A percentile compares a stretch with the other conserved stretches of the same genome.
These are phyloP conservation scores for Ustilago vetiveriae DNA, from an alignment of 1,284 basidiomycete genomes.

Conservation along the genomic window DNA sequence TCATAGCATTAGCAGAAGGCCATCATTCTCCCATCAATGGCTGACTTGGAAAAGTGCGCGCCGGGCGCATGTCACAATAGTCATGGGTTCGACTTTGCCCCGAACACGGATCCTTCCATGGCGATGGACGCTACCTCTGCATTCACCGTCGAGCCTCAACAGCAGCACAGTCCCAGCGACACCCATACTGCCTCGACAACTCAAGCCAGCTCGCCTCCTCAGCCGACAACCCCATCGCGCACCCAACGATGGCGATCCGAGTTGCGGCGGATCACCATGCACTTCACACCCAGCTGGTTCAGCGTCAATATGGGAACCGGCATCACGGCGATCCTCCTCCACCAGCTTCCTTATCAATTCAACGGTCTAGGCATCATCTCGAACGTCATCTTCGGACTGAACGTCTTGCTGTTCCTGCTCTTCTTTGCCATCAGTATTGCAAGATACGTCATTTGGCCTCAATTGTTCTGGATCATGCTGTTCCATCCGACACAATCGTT, in stretches of 20 bases:
- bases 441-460: constrained; percentile 73
- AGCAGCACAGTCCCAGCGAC: constrained; percentile 6
- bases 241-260: constrained; percentile 20
- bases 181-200: constrained; percentile 3
- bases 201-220: background rate
- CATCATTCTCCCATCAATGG: too few relatives aligned
- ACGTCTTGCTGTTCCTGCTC: constrained; percentile 74
- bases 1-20: too few relatives aligned
- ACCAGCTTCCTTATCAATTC: constrained; percentile 69
- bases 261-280: constrained; percentile 33
- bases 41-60: constrained; percentile 1
- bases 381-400: constrained; percentile 74
- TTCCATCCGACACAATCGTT: constrained; percentile 75
- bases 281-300: constrained; percentile 60
- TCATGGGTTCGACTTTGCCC: background rate
- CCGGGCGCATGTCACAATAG: background rate
- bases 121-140: background rate
- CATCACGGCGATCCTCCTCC: constrained; percentile 69
- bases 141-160: background rate
- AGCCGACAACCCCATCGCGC: constrained; percentile 4
- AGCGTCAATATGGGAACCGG: constrained; percentile 69
- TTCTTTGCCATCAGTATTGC: constrained; percentile 69
- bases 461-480: constrained; percentile 72
- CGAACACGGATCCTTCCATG: background rate
- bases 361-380: constrained; percentile 67